Conservation (phyloP, 2,329 filamentous ascomycete species). For the Lachnellula subtilissima region DNA sequence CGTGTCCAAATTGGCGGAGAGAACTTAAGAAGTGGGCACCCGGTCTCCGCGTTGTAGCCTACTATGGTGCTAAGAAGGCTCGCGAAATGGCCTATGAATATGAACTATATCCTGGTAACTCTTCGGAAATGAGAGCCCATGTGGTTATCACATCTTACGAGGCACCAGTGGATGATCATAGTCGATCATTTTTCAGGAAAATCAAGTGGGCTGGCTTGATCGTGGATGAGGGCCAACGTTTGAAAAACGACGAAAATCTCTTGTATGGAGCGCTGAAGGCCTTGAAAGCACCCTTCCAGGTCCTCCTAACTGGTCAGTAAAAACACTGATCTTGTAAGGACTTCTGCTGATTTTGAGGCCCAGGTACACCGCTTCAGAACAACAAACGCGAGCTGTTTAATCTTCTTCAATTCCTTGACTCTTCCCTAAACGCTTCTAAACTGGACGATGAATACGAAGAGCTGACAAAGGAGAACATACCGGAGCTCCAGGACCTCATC, state of each 20-base stretch:
- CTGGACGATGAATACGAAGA: slow-evolving; percentile 72
- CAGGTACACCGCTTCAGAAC: slow-evolving; percentile 82
- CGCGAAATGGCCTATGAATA: slow-evolving; percentile 74
- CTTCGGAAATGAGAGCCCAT: slow-evolving; percentile 73
- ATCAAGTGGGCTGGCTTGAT: slow-evolving; percentile 84
- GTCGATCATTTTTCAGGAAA: slow-evolving; percentile 58
- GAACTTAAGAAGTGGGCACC: slow-evolving; percentile 95
- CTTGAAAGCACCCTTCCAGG: slow-evolving; percentile 75
- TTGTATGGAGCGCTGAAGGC: slow-evolving; percentile 71
- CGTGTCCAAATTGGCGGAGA: slow-evolving; percentile 94
- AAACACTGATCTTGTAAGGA: background rate
- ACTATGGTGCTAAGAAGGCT: slow-evolving; percentile 72
- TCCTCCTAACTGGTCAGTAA: slow-evolving; percentile 66
- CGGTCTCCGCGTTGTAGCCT: slow-evolving; percentile 80
- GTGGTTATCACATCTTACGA: slow-evolving; percentile 95
- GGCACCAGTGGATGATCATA: slow-evolving; percentile 69
- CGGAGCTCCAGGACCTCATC: slow-evolving; percentile 76
- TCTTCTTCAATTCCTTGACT: slow-evolving; percentile 88
- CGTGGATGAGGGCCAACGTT: slow-evolving; percentile 89
- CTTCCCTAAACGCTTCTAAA: slow-evolving; percentile 59
- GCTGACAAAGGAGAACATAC: slow-evolving; percentile 78
- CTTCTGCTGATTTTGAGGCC: slow-evolving; percentile 15
- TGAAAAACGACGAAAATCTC: slow-evolving; percentile 87
- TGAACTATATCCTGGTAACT: slow-evolving; percentile 72
- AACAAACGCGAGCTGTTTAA: slow-evolving; percentile 95